Base-by-base conservation (phyloP, 305 asterid species). In the Salvia sclarea region DNA sequence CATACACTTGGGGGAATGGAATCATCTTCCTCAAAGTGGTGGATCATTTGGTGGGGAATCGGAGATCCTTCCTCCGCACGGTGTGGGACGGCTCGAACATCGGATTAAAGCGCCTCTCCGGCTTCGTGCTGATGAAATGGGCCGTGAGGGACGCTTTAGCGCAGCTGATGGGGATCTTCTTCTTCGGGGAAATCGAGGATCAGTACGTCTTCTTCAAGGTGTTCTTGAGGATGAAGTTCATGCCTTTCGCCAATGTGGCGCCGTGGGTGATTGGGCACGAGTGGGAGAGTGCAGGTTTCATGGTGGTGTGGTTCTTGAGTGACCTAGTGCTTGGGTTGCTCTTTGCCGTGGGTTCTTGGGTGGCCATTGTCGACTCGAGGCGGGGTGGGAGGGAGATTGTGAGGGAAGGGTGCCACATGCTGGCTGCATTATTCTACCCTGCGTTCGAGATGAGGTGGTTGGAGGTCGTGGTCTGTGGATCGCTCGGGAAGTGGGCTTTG, bases 361-460 rank as follows among this genome's bases (percentile, higher is more conserved):
- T 92, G 68, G 92, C 92, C 4, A 82, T 88, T 45, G 93, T 81
- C 35, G 97, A 92, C 17, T 71, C 91, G 1, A 88, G 97, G 72
- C 85, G 86, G 83, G 84, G 95, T 59, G 98, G 97, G 22, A 84
- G 95, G 75, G 98, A 90, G 85, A 88, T 92, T 64, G 81, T 92
- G 60, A 88, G 72, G 75, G 96, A 92, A 82, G 97, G 97, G 22
- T 90, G 87, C 49, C 88, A 80, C 38, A 73, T 92, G 78, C 67
- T 88, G 81, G 77, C 75, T 40, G 84, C 84, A 3, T 48, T 92
- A 81, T 75, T 86, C 58, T 74, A 66, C 72, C 85, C 96, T 22
- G 89, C 95, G 50, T 81, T 92, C 21, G 85, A 76, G 72, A 86
- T 92, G 50, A 90, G 89, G 77, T 85, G 89, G 83, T 82, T 87